phyloP scores from a whole-genome alignment of 116 monocot genomes.

The Thalassia testudinum region DNA sequence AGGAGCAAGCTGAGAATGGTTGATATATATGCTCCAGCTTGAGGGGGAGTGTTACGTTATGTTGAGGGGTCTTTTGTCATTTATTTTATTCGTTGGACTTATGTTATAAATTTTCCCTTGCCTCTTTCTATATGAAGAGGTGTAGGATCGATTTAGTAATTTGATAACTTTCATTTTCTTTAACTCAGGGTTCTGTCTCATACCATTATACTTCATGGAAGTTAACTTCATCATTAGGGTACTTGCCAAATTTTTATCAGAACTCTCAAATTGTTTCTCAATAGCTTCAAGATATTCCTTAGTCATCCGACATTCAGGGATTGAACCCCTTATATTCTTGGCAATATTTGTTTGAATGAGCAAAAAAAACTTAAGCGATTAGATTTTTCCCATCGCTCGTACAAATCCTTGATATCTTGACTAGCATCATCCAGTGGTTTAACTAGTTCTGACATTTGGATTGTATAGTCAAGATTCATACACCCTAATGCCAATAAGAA shows the following conservation, averaged over 20 bases:
- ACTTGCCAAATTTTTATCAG: background rate
- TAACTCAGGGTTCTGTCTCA: too few species aligned
- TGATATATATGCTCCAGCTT: too few species aligned
- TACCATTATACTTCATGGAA: background rate
- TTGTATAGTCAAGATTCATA: background rate
- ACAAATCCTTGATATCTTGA: background rate
- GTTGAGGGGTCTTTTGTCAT: too few species aligned
- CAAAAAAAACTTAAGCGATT: background rate
- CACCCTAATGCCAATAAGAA: background rate
- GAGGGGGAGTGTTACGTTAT: too few species aligned
- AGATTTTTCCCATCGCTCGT: background rate
- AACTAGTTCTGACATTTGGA: background rate
- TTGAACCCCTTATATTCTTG: background rate
- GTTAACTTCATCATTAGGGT: constrained; percentile 1
- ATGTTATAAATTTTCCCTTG: too few species aligned
- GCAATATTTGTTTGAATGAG: background rate
- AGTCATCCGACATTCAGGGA: background rate
- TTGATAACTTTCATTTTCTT: too few species aligned
- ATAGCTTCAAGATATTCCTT: background rate
- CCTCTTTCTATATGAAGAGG: too few species aligned
- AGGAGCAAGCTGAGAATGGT: too few species aligned
- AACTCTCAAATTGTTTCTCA: constrained; percentile 1
- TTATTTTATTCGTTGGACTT: too few species aligned
- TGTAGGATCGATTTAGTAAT: too few species aligned
- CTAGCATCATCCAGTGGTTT: background rate